Percentiles rank a stretch among this genome's conserved stretches.
Conservation (phyloP, 108 stramenopile genomes). For the Discostella stelligeroides region DNA sequence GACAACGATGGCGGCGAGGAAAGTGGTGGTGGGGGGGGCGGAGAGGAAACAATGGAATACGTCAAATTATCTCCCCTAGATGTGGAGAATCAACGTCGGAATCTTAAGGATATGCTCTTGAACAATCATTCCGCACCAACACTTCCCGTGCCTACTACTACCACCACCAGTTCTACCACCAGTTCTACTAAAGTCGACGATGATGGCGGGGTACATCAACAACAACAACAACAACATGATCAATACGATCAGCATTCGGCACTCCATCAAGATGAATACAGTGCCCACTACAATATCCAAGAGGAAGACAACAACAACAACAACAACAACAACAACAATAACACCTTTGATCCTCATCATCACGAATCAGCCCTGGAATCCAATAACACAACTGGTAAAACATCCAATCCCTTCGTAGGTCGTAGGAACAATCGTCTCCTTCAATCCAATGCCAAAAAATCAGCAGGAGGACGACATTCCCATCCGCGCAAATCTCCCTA, state of each 20-base stretch:
- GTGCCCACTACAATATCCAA: constrained; percentile 57
- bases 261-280: constrained; percentile 14
- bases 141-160: background rate
- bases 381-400: background rate
- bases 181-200: background rate
- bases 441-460: background rate
- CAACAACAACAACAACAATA: too few relatives aligned
- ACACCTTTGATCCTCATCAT: constrained; percentile 19
- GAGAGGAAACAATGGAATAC: background rate
- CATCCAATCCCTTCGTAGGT: background rate
- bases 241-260: constrained; percentile 7
- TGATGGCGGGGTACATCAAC: background rate
- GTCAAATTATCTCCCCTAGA: constrained; percentile 5
- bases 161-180: too few relatives aligned
- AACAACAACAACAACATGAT: background rate
- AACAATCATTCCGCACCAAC: background rate
- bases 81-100: background rate
- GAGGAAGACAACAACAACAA: background rate
- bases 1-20: background rate
- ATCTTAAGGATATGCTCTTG: background rate
- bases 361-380: constrained; percentile 31
- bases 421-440: constrained; percentile 1
- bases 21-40: background rate
- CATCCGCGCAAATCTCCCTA: constrained; percentile 45
- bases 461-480: constrained; percentile 19